Evolutionary conservation across 768 basidiomycete genomes (phyloP).

Genomic region (Lactarius hengduanensis): DNA sequence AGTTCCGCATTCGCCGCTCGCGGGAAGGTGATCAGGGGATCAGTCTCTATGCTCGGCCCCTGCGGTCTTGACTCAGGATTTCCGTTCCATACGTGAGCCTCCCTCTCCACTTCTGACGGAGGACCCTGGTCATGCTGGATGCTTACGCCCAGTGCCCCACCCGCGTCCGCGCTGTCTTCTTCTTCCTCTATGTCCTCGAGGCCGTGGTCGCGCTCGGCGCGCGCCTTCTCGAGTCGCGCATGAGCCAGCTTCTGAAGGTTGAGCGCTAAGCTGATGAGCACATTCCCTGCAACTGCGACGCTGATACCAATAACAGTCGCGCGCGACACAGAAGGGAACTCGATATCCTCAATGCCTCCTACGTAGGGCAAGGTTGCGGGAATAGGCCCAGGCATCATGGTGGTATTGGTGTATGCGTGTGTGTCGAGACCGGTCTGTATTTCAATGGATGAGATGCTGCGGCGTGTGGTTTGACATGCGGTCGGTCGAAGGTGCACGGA

Average conservation of each 20-base stretch:
- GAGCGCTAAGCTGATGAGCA: slow-evolving; percentile 86
- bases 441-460: neutral
- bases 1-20: slow-evolving; percentile 2
- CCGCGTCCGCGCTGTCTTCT: slow-evolving; percentile 16
- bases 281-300: slow-evolving; percentile 79
- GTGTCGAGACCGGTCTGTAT: neutral
- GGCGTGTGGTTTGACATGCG: slow-evolving; percentile 11
- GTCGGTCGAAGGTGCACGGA: neutral
- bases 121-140: slow-evolving; percentile 2
- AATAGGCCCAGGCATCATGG: neutral
- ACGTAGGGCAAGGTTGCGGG: neutral
- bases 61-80: neutral
- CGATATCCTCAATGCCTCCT: slow-evolving; percentile 33
- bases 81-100: slow-evolving; percentile 18
- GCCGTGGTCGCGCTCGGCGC: neutral
- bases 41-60: slow-evolving; percentile 17
- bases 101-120: slow-evolving; percentile 21
- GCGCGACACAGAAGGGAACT: slow-evolving; percentile 54
- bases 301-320: slow-evolving; percentile 72
- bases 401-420: slow-evolving; percentile 3
- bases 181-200: slow-evolving; percentile 28
- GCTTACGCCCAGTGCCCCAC: neutral
- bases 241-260: slow-evolving; percentile 94
- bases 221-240: slow-evolving; percentile 53
- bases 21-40: slow-evolving; percentile 24